Conservation (phyloP, 148 eudicot genomes). For the Agrostemma githago region DNA sequence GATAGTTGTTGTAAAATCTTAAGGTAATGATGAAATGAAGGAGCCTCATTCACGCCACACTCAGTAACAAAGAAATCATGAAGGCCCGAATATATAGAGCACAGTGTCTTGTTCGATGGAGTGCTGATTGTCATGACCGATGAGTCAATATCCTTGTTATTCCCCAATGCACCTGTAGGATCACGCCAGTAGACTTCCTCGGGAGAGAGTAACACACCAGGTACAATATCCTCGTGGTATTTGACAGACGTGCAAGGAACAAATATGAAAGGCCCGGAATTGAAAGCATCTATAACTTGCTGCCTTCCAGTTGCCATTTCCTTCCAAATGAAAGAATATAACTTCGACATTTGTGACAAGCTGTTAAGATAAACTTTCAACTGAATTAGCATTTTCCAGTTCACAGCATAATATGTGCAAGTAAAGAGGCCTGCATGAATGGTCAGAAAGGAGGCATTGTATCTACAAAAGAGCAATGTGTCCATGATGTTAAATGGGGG, state of each 20-base stretch:
- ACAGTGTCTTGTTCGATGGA: conserved; percentile 43
- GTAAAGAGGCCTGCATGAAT: neutral
- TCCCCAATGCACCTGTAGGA: conserved; percentile 50
- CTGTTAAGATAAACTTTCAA: conserved; percentile 37
- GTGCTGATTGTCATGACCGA: conserved; percentile 14
- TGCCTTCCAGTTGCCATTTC: conserved; percentile 54
- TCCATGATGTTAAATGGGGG: neutral
- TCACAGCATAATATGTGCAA: conserved; percentile 6
- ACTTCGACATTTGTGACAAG: conserved; percentile 75
- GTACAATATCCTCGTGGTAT: conserved; percentile 51
- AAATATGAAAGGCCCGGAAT: conserved; percentile 67
- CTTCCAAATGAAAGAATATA: conserved; percentile 66
- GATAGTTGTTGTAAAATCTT: conserved; percentile 71
- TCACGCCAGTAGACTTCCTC: conserved; percentile 85
- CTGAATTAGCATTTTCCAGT: conserved; percentile 12
- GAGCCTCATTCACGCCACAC: conserved; percentile 74
- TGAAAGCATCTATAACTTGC: conserved; percentile 45
- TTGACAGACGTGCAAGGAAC: conserved; percentile 45
- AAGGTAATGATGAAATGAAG: conserved; percentile 56
- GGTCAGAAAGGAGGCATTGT: neutral
- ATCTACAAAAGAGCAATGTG: neutral
- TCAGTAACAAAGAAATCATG: conserved; percentile 73
- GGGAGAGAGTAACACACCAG: conserved; percentile 60
- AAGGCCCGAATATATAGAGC: conserved; percentile 63
- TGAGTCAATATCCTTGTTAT: conserved; percentile 29